Evolutionary conservation across 805 yeast genomes (phyloP).

Genomic region (Ogataea chonburiensis): DNA sequence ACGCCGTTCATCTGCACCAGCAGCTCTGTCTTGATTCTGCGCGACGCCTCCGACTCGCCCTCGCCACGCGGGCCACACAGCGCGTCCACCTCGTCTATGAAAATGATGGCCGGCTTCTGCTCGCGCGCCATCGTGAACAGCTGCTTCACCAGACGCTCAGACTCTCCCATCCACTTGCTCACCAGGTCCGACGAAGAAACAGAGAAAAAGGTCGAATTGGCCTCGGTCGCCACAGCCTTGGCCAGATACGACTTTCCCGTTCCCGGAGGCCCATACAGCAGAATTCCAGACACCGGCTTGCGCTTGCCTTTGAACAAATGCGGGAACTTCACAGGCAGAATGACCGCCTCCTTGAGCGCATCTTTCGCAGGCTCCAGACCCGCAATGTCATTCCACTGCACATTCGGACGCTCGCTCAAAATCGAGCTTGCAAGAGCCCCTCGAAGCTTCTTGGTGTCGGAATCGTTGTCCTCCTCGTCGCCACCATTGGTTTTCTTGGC

Average conservation of each 20-base stretch:
- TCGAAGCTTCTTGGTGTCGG: conserved; percentile 83
- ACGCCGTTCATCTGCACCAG: conserved; percentile 99
- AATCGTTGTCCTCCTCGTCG: conserved; percentile 64
- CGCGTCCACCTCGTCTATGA: conserved; percentile 98
- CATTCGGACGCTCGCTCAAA: conserved; percentile 86
- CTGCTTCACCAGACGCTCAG: conserved; percentile 93
- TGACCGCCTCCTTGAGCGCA: conserved; percentile 95
- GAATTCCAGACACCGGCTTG: conserved; percentile 87
- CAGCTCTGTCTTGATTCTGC: conserved; percentile 94
- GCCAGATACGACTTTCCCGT: conserved; percentile 97
- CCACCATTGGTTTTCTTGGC: conserved; percentile 45
- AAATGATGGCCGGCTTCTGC: conserved; percentile 90
- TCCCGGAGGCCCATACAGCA: conserved; percentile 92
- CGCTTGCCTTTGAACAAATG: conserved; percentile 93
- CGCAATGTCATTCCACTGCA: conserved; percentile 93
- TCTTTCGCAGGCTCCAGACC: conserved; percentile 95
- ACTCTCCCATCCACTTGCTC: conserved; percentile 99
- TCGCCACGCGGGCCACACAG: conserved; percentile 98
- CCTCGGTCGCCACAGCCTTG: conserved; percentile 98
- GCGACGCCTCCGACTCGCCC: conserved; percentile 93
- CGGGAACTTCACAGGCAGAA: conserved; percentile 93
- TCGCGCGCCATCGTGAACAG: conserved; percentile 95
- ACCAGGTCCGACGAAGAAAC: conserved; percentile 96
- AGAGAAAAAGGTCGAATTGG: conserved; percentile 93
- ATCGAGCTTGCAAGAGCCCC: conserved; percentile 93